A percentile compares a stretch with the other conserved stretches of the same genome.
Conservation (phyloP, 1,139 yeast species). For the Debaryomyces udenii region DNA sequence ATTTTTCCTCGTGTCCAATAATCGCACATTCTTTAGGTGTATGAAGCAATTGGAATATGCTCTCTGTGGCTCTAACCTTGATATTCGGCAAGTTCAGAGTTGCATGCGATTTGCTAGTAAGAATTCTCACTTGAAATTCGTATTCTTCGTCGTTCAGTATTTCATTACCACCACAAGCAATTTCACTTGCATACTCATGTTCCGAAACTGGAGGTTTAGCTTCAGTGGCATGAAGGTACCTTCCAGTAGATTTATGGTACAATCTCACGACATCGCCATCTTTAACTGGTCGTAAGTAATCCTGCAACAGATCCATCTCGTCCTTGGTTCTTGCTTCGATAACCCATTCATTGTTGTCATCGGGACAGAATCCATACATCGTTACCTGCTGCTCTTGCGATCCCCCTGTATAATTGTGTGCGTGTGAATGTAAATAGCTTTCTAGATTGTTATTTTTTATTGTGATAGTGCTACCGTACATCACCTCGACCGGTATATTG, state of each 20-base stretch:
- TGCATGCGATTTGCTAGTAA: slow-evolving; percentile 30
- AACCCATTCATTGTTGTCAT: slow-evolving; percentile 66
- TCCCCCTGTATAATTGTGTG: slow-evolving; percentile 53
- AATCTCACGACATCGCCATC: slow-evolving; percentile 59
- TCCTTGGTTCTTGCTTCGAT: slow-evolving; percentile 50
- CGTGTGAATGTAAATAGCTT: slow-evolving; percentile 71
- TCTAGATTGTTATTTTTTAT: slow-evolving; percentile 66
- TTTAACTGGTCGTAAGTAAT: slow-evolving; percentile 39
- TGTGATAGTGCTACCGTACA: slow-evolving; percentile 68
- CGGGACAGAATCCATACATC: slow-evolving; percentile 53
- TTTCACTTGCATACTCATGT: slow-evolving; percentile 78
- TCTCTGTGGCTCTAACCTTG: slow-evolving; percentile 52
- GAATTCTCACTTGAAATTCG: slow-evolving; percentile 51
- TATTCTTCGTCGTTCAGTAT: slow-evolving; percentile 54
- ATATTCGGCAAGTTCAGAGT: slow-evolving; percentile 37
- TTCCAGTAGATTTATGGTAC: slow-evolving; percentile 63
- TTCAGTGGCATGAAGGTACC: slow-evolving; percentile 59
- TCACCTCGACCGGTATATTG: slow-evolving; percentile 51
- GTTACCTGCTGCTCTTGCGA: slow-evolving; percentile 72
- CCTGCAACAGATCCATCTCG: slow-evolving; percentile 33
- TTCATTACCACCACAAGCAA: slow-evolving; percentile 63
- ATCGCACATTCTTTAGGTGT: slow-evolving; percentile 62
- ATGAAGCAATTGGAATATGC: slow-evolving; percentile 63
- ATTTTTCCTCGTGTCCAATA: slow-evolving; percentile 59
- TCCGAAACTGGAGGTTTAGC: slow-evolving; percentile 77